Conservation (phyloP, 2,329 filamentous ascomycete genomes). For the Aspergillus candidus region DNA sequence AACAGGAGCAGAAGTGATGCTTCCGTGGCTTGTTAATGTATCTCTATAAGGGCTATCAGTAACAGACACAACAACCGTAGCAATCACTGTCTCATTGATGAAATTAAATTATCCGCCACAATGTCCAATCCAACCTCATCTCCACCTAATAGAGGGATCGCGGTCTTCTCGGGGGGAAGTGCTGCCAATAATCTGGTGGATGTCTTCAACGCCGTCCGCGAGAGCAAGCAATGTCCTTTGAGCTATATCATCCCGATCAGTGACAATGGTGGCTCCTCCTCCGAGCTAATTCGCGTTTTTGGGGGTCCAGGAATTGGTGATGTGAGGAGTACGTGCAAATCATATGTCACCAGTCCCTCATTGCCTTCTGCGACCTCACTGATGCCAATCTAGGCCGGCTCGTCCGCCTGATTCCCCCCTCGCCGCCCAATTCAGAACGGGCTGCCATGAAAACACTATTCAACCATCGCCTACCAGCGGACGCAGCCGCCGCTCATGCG, state of each 20-base stretch:
- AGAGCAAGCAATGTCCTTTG: constrained; percentile 60
- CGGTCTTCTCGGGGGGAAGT: constrained; percentile 86
- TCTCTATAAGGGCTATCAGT: too few species aligned
- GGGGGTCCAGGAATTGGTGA: constrained; percentile 84
- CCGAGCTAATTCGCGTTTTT: constrained; percentile 88
- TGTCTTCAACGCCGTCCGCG: constrained; percentile 65
- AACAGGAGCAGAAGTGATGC: too few species aligned
- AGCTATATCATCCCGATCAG: constrained; percentile 92
- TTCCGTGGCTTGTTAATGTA: too few species aligned
- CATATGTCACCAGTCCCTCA: not conserved
- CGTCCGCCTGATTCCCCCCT: constrained; percentile 78
- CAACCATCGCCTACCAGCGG: constrained; percentile 72
- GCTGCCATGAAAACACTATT: constrained; percentile 75
- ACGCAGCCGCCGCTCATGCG: constrained; percentile 54
- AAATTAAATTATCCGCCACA: too few species aligned
- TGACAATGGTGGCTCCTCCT: constrained; percentile 91
- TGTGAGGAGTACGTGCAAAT: constrained; percentile 55
- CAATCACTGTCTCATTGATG: too few species aligned
- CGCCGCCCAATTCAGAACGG: constrained; percentile 55
- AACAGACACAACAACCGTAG: too few species aligned
- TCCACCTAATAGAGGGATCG: constrained; percentile 51
- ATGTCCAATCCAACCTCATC: constrained; percentile 9
- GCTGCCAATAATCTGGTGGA: constrained; percentile 94
- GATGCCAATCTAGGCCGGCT: constrained; percentile 58
- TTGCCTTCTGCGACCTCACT: constrained; percentile 6